Evolutionary conservation across 1,139 yeast species (phyloP).

Genomic region (Hemisphaericaspora subhashii): DNA sequence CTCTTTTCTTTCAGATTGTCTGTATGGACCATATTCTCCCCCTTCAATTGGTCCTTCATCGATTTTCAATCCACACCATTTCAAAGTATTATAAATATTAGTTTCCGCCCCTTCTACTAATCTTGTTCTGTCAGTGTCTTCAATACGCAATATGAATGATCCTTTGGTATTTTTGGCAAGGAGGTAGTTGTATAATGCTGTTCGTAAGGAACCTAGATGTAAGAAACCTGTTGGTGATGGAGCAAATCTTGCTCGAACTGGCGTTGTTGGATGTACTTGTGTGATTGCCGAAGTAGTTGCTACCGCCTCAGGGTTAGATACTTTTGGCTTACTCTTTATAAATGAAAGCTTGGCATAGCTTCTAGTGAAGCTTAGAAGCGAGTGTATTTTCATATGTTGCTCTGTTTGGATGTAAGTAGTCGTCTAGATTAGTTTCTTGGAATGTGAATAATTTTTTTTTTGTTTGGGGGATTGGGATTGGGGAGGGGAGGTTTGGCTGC

Average conservation of each 20-base stretch:
- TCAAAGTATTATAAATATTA: conserved; percentile 70
- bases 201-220: conserved; percentile 89
- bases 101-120: conserved; percentile 79
- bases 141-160: conserved; percentile 75
- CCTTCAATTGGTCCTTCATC: conserved; percentile 84
- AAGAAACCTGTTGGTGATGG: conserved; percentile 97
- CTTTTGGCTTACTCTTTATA: conserved; percentile 5
- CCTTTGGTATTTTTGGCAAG: conserved; percentile 82
- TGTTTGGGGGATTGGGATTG: neutral
- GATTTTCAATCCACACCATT: conserved; percentile 72
- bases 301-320: conserved; percentile 20
- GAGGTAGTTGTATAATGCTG: conserved; percentile 87
- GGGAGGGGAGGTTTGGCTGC: too few species aligned
- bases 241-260: conserved; percentile 91
- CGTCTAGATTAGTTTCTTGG: too few species aligned
- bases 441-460: too few species aligned
- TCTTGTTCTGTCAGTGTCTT: conserved; percentile 87
- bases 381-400: conserved; percentile 1
- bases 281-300: conserved; percentile 22
- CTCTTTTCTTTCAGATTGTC: conserved; percentile 75
- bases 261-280: conserved; percentile 48
- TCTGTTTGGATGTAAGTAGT: neutral
- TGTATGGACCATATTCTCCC: conserved; percentile 72
- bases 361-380: conserved; percentile 1
- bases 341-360: conserved; percentile 5